Conservation (phyloP, 140 eudicot species). For the Ambrosia hybrid region DNA sequence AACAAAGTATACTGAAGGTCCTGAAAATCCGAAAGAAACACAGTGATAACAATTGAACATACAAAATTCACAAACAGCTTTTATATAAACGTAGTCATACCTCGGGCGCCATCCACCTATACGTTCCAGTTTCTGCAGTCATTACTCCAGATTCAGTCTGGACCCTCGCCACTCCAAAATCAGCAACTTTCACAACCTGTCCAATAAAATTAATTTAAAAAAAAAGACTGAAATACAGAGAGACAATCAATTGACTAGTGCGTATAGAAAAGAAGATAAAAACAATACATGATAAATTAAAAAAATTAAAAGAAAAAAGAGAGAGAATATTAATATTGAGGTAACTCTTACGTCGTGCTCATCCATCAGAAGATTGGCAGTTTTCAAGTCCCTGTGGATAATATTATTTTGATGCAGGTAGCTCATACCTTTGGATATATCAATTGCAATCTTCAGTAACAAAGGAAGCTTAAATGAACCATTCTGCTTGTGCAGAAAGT, state of each 20-base stretch:
- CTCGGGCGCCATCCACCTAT: conserved; percentile 97
- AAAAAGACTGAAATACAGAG: not conserved
- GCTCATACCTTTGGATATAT: conserved; percentile 80
- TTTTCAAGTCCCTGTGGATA: conserved; percentile 77
- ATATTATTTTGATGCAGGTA: conserved; percentile 82
- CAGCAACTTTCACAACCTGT: conserved; percentile 85
- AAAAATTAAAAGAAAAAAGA: too few species aligned
- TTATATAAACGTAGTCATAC: conserved; percentile 19
- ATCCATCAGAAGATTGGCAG: conserved; percentile 89
- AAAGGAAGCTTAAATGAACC: conserved; percentile 74
- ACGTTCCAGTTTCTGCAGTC: conserved; percentile 94
- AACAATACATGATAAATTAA: too few species aligned
- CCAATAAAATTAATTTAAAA: not conserved
- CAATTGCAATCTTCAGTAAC: conserved; percentile 71
- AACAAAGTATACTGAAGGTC: too few species aligned
- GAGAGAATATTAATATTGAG: not conserved
- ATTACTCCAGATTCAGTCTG: conserved; percentile 76
- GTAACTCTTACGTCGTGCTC: conserved; percentile 66
- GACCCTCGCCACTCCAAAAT: conserved; percentile 87
- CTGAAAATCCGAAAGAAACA: too few species aligned
- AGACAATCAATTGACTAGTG: too few species aligned
- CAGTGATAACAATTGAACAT: not conserved
- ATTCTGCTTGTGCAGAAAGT: conserved; percentile 64
- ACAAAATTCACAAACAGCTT: conserved; percentile 3
- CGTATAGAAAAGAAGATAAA: too few species aligned